These are phyloP conservation scores for Solanum hybrid DNA, from an alignment of 305 asterid genomes.

Conservation along the genomic window DNA sequence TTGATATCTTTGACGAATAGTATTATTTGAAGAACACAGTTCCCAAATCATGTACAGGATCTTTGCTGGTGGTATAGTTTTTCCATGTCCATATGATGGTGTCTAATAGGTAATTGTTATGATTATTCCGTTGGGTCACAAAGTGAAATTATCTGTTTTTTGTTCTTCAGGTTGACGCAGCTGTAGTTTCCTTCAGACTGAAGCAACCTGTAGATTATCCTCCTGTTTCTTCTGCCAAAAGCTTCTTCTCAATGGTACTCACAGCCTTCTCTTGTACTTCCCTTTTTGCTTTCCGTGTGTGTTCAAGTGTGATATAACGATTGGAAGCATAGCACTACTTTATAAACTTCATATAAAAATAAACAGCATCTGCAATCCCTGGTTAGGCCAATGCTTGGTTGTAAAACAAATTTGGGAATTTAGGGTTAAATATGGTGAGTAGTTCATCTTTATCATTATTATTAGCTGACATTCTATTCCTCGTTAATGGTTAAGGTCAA, in stretches of 20 bases:
- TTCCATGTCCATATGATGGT: neutral
- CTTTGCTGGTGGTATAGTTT: neutral
- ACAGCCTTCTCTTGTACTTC: neutral
- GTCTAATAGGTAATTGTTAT: neutral
- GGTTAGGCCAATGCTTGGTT: neutral
- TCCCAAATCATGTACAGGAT: neutral
- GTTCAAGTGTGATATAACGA: neutral
- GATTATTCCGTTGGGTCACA: neutral
- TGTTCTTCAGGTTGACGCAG: conserved; percentile 77
- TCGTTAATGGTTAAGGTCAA: conserved; percentile 47
- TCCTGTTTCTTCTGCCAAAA: conserved; percentile 63
- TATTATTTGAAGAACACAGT: neutral
- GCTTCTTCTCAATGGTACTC: conserved; percentile 88
- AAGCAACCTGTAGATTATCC: conserved; percentile 70
- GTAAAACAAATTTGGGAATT: neutral
- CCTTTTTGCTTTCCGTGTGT: neutral
- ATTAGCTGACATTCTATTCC: neutral
- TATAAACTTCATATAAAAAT: neutral
- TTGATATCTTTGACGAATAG: neutral
- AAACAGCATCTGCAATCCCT: neutral
- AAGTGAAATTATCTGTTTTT: neutral
- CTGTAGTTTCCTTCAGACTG: conserved; percentile 65
- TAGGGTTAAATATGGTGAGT: neutral
- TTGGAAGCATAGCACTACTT: neutral
- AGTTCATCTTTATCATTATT: neutral